A percentile compares a stretch with the other conserved stretches of the same genome.
Conservation (phyloP, 2,329 filamentous ascomycete genomes). For the Penicillium sp. region DNA sequence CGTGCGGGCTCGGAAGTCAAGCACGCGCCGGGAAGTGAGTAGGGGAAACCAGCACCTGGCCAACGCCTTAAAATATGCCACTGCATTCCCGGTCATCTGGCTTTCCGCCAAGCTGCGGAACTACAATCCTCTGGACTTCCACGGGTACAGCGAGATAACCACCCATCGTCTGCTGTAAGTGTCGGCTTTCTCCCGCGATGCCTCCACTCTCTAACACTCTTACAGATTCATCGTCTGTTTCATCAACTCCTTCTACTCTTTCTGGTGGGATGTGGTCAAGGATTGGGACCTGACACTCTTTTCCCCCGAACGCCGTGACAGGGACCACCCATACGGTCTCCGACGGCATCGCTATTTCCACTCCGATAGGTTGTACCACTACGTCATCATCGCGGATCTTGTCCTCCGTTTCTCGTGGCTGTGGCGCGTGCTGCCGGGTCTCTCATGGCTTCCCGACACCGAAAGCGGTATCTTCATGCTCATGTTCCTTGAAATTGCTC, state of each 20-base stretch:
- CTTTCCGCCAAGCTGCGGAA: constrained; percentile 69
- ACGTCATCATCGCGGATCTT: constrained; percentile 71
- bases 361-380: constrained; percentile 71
- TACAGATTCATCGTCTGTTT: constrained; percentile 66
- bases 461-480: constrained; percentile 86
- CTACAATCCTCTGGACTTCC: constrained; percentile 48
- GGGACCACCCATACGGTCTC: constrained; percentile 70
- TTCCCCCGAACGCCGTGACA: constrained; percentile 54
- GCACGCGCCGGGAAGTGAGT: constrained; percentile 45
- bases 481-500: constrained; percentile 77
- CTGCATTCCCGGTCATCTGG: constrained; percentile 84
- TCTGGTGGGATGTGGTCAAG: constrained; percentile 95
- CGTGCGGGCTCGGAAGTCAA: constrained; percentile 58
- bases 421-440: constrained; percentile 73
- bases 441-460: constrained; percentile 78
- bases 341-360: constrained; percentile 69
- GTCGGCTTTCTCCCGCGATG: not conserved
- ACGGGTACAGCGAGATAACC: constrained; percentile 50
- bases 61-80: constrained; percentile 93
- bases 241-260: constrained; percentile 87
- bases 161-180: constrained; percentile 53
- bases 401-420: constrained; percentile 85
- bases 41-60: constrained; percentile 84
- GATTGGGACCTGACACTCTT: constrained; percentile 95
- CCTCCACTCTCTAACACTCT: not conserved